Evolutionary conservation across 1,284 basidiomycete genomes (phyloP), one percentile per base, ranked within the genome.

Genomic region (Rhodotorula sp.): DNA sequence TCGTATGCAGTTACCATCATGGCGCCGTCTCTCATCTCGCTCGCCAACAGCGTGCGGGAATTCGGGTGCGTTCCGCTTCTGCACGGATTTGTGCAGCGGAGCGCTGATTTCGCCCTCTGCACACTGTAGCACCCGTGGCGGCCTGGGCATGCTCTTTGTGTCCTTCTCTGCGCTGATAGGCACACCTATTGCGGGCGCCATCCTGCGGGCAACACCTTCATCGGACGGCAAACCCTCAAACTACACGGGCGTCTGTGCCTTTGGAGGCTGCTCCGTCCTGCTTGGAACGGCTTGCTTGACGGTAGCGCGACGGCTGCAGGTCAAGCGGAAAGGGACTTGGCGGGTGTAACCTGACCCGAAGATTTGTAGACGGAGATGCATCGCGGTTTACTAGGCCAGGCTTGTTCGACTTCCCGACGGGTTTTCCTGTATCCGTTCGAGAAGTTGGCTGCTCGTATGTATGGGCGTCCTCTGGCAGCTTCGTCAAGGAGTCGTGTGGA

Each of bases 131-230:
- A 42, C 41, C 7, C 58, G 69, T 27, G 23, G 52, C 45, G 69
- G 69, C 21, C 46, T 67, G 17, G 69, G 69, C 21, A 63, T 67
- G 56, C 21, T 60, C n/a, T 64, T 67, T 46, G 61, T 71, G 23
- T 56, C 69, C 5, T 8, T 67, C 21, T 49, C 64, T 14, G 12
- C 21, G 12, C 49, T 71, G 23, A 14, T 62, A 4, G 69, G 69
- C 21, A 42, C 65, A 0, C 69, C 69, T 0, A 48, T 71, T 7
- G 69, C 69, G 3, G 69, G 69, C 2, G 64, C 60, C 2, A 62
- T 71, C 50, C 61, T 71, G 2, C 56, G 49, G 0, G 50, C 61
- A 19, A 54, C 57, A 14, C 57, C 44, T 5, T 27, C 9, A 17
- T 49, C 16, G 19, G 19, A 19, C 16, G 61, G 7, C 25, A 55